Evolutionary conservation across 2,329 filamentous ascomycete genomes (phyloP), one percentile per base, ranked within the genome.

Genomic region (Aspergillus jensenii): DNA sequence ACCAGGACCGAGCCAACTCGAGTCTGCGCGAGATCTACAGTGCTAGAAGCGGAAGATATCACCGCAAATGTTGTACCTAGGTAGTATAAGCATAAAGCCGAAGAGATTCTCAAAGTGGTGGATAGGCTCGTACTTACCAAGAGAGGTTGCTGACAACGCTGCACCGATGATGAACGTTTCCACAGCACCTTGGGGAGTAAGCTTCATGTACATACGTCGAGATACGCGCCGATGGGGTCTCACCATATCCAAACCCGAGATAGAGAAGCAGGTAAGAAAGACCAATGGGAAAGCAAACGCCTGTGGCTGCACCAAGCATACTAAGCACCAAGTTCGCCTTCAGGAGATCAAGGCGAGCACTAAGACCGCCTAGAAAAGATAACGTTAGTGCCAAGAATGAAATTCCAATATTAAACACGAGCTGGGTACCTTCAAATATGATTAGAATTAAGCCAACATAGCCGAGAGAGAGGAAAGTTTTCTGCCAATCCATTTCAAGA

Each of bases 381-480:
- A 7, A 27, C 25, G 25, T 27, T 27, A 27, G 25, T 27, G 25
- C 25, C 25, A 27, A 27, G 25, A 1, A 8, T 8, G 25, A 27
- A 9, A 27, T 8, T 27, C 6, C 25, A 27, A 8, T 27, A 27
- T 27, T 8, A 31, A 17, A n/a, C 6, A 40, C 55, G 48, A 19
- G 47, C 39, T 8, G 7, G 25, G 25, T 39, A 71, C 71, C 70
- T 62, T 82, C 78, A 56, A 82, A 81, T 40, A 82, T 81, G 55
- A 82, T 80, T 40, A 82, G 65, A 47, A 82, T 77, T 44, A 81
- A 65, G 2, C 80, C 79, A 21, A 82, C 67, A 62, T 82, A 82
- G 17, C 80, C 79, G 19, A 82, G 60, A 2, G 72, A 72, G 4
- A 81, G 66, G 55, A 81, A 81, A 0, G 78, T 79, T 47, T 78